Conservation (phyloP, 768 basidiomycete genomes). For the Psilocybe sp. region DNA sequence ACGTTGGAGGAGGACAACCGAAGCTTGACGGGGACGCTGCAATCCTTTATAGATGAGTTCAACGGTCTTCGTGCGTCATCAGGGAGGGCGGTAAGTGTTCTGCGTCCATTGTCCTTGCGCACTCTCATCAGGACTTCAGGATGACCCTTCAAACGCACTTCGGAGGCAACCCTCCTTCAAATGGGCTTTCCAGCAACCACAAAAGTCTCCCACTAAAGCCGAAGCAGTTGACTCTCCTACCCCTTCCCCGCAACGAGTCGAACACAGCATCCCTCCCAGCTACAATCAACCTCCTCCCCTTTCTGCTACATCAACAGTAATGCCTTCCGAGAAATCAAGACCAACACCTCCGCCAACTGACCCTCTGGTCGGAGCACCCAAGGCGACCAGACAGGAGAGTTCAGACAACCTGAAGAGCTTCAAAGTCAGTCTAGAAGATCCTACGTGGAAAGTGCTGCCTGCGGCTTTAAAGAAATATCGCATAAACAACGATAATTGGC, state of each 20-base stretch:
- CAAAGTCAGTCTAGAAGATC: slow-evolving; percentile 96
- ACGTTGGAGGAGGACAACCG: slow-evolving; percentile 78
- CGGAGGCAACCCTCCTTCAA: slow-evolving; percentile 81
- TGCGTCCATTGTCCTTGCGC: slow-evolving; percentile 2
- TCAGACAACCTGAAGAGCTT: slow-evolving; percentile 86
- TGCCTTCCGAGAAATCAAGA: slow-evolving; percentile 29
- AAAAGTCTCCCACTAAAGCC: slow-evolving; percentile 78
- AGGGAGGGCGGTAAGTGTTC: slow-evolving; percentile 35
- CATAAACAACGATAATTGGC: slow-evolving; percentile 98
- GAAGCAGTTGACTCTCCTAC: slow-evolving; percentile 71
- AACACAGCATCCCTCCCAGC: slow-evolving; percentile 59
- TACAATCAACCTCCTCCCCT: slow-evolving; percentile 34
- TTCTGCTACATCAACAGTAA: slow-evolving; percentile 22
- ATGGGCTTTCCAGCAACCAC: slow-evolving; percentile 78
- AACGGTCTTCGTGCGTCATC: slow-evolving; percentile 36
- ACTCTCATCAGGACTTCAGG: slow-evolving; percentile 21
- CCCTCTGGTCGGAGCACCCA: slow-evolving; percentile 33
- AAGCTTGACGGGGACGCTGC: slow-evolving; percentile 59
- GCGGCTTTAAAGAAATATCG: slow-evolving; percentile 98
- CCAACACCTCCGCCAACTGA: slow-evolving; percentile 31
- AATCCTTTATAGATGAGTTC: slow-evolving; percentile 67
- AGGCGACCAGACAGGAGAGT: slow-evolving; percentile 61
- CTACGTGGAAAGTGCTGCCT: slow-evolving; percentile 97
- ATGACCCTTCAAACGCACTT: slow-evolving; percentile 43
- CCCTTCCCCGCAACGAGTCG: slow-evolving; percentile 72